phyloP scores from a whole-genome alignment of 805 yeast genomes.

The Limtongozyma cylindracea region DNA sequence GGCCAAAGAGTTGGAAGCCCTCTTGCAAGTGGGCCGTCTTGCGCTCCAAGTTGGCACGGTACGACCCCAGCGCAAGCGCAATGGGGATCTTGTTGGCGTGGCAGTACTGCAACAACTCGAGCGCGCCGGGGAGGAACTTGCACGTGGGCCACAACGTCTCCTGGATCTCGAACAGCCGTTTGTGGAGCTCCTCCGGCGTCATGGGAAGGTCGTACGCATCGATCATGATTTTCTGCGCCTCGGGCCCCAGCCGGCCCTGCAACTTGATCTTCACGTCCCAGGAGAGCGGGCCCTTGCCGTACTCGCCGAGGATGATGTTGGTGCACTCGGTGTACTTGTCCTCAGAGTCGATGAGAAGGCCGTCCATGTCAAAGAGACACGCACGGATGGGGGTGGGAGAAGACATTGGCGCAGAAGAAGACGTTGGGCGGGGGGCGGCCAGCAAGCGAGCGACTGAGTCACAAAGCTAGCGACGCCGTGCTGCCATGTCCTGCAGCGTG shows the following conservation, averaged over 20 bases:
- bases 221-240: conserved; percentile 38
- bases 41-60: conserved; percentile 25
- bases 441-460: too few species aligned
- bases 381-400: too few species aligned
- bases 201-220: conserved; percentile 40
- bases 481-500: too few species aligned
- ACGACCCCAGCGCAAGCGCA: conserved; percentile 80
- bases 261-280: conserved; percentile 78
- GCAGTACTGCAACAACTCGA: conserved; percentile 33
- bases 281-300: conserved; percentile 57
- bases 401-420: too few species aligned
- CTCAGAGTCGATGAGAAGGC: conserved; percentile 77
- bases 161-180: conserved; percentile 26
- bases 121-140: conserved; percentile 65
- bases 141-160: conserved; percentile 34
- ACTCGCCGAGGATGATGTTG: conserved; percentile 34
- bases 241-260: conserved; percentile 82
- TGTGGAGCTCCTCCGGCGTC: conserved; percentile 38
- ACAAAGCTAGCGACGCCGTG: too few species aligned
- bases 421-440: too few species aligned
- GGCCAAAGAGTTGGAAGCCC: conserved; percentile 37
- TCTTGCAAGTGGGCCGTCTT: conserved; percentile 49
- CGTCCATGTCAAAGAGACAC: conserved; percentile 99
- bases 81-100: conserved; percentile 35
- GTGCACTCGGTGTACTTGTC: conserved; percentile 69